phyloP scores from a whole-genome alignment of 2,329 filamentous ascomycete genomes.

The Aspergillus sp. region DNA sequence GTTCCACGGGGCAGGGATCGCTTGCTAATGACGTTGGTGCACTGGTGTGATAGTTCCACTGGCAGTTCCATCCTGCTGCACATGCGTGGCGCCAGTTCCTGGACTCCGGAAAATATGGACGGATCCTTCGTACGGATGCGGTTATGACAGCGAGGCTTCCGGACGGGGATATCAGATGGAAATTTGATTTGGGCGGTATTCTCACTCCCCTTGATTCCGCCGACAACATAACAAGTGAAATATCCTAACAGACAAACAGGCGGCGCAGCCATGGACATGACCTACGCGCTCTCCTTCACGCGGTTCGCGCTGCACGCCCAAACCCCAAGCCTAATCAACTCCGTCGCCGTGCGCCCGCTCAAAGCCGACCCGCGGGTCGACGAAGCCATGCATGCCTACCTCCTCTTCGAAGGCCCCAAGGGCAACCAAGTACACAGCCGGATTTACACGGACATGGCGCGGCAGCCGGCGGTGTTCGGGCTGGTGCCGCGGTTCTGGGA shows the following conservation, averaged over 20 bases:
- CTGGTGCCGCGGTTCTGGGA: slow-evolving; percentile 24
- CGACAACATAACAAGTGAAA: slow-evolving; percentile 2
- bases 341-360: slow-evolving; percentile 18
- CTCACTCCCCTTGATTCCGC: not conserved
- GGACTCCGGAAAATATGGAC: slow-evolving; percentile 23
- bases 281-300: slow-evolving; percentile 26
- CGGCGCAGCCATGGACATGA: slow-evolving; percentile 32
- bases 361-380: slow-evolving; percentile 19
- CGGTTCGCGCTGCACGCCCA: slow-evolving; percentile 23
- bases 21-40: not conserved
- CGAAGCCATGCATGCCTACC: slow-evolving; percentile 21
- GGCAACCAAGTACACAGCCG: slow-evolving; percentile 17
- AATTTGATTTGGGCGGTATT: slow-evolving; percentile 26
- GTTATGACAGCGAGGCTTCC: slow-evolving; percentile 20
- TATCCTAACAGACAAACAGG: slow-evolving; percentile 10
- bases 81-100: slow-evolving; percentile 27
- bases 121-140: slow-evolving; percentile 19
- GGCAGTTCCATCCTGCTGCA: slow-evolving; percentile 36
- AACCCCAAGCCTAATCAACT: slow-evolving; percentile 20
- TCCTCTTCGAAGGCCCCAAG: slow-evolving; percentile 16
- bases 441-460: slow-evolving; percentile 23
- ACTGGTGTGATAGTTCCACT: slow-evolving; percentile 23
- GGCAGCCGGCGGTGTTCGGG: slow-evolving; percentile 10
- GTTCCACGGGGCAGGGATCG: not conserved
- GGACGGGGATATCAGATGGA: slow-evolving; percentile 29